Conservation (phyloP, 495 filamentous ascomycete species). For the Wilcoxina mikolae region DNA sequence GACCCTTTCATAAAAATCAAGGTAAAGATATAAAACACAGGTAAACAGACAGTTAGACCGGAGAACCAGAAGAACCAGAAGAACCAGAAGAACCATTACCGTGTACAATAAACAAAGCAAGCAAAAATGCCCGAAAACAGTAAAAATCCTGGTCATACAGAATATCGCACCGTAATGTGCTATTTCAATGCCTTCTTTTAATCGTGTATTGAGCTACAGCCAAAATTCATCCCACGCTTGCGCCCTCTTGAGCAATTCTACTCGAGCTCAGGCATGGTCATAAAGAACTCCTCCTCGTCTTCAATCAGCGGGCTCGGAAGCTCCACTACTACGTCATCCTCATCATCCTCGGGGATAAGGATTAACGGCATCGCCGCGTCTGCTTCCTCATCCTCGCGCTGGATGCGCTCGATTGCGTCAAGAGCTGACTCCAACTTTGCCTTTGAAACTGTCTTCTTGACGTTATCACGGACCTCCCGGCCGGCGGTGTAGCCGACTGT, state of each 20-base stretch:
- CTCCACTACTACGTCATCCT: constrained; percentile 3
- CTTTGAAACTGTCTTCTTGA: constrained; percentile 9
- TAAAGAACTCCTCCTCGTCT: constrained; percentile 25
- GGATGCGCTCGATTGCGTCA: constrained; percentile 21
- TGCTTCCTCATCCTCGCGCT: constrained; percentile 8
- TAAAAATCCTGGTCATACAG: too few species aligned
- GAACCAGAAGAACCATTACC: too few species aligned
- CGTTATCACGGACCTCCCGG: constrained; percentile 11
- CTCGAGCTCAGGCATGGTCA: constrained; percentile 4
- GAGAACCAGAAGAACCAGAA: too few species aligned
- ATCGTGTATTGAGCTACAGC: too few species aligned
- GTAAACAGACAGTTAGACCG: too few species aligned
- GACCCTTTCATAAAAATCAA: too few species aligned
- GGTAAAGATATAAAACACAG: too few species aligned
- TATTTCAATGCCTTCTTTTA: too few species aligned
- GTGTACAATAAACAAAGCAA: too few species aligned
- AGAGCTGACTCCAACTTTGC: constrained; percentile 18
- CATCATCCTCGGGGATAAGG: not conserved
- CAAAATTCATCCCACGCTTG: not conserved
- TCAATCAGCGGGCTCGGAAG: constrained; percentile 2
- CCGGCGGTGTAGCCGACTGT: constrained; percentile 18
- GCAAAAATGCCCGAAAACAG: too few species aligned
- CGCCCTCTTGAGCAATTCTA: not conserved
- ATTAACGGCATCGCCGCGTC: not conserved
- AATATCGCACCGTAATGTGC: too few species aligned